Evolutionary conservation across 371 early-diverging fungal genomes (phyloP), one percentile per base, ranked within the genome.

Genomic region (Chytridium lagenaria): DNA sequence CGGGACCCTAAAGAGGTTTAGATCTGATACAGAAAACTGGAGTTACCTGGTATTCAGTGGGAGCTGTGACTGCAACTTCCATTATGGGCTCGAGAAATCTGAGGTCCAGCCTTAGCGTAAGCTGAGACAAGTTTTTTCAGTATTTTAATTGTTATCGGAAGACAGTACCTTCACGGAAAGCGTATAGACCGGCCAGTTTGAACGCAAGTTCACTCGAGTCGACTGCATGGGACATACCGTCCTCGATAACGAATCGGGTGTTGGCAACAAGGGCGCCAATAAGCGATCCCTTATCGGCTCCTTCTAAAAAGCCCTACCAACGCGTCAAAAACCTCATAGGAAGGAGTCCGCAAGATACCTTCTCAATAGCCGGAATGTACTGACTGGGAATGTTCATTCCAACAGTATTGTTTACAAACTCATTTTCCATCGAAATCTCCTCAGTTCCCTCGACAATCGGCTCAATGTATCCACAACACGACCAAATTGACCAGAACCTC

Each of bases 121-220:
- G 95, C 93, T 70, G n/a, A n/a, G n/a, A n/a, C n/a, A n/a, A n/a
- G n/a, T n/a, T n/a, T n/a, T n/a, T n/a, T n/a, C n/a, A n/a, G n/a
- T n/a, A n/a, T n/a, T n/a, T n/a, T n/a, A n/a, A n/a, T n/a, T n/a
- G n/a, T n/a, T n/a, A n/a, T n/a, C n/a, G n/a, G n/a, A n/a, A n/a
- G n/a, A n/a, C n/a, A n/a, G n/a, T n/a, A n/a, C n/a, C n/a, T n/a
- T 98, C 96, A 55, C 92, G 84, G 88, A 97, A 96, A 3, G 96
- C 98, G 64, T 90, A 85, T 74, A 89, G 81, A 2, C 93, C 90
- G 19, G 99, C 98, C 33, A 93, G 86, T 78, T 93, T 92, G 93
- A 98, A 98, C 50, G 99, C 97, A 81, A 97, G 82, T 84, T 98
- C 99, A 76, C 92, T 93, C 28, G 97, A 97, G 86, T 98, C 99